Evolutionary conservation across 805 yeast genomes (phyloP), one percentile per base, ranked within the genome.

Genomic region (Candida quercuum): DNA sequence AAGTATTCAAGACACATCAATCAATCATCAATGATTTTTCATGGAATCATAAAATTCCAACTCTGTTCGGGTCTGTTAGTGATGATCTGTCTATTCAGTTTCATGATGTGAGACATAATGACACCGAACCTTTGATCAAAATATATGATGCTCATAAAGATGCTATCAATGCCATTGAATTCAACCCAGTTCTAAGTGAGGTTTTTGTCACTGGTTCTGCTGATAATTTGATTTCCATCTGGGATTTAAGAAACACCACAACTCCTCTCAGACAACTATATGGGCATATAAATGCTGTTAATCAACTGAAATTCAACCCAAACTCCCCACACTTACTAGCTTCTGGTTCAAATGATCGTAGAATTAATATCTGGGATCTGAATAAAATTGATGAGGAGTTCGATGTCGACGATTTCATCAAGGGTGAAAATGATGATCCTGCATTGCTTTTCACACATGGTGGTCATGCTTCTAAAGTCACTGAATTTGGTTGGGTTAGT

Each of bases 391-490:
- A 69, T 22, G 78, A 76, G 38, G 73, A 71, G 7, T 81, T 76
- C 24, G 75, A 72, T 44, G 71, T 66, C 36, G 67, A 66, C 34
- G 76, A 71, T 40, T 73, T 68, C 36, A 65, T 67, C 19, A 82
- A 72, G 46, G 80, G 74, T 44, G 69, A 71, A 21, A 71, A 71
- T 43, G 76, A 78, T 10, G 94, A 88, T 45, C 93, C 95, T 6
- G 82, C 87, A 56, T 69, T 87, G 40, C 61, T 63, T 18, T 87
- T 86, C 54, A 73, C 86, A 51, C 95, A 88, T 59, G 95, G 94
- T 13, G 96, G 96, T 11, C 96, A 87, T 61, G 76, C 88, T 3
- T 76, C 74, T 33, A 69, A 78, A 37, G 69, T 87, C 32, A 69
- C 78, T 39, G 91, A 81, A 46, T 64, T 81, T 33, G 78, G 72